These are phyloP conservation scores for Pseudogymnoascus sp. DNA, from an alignment of 2,329 filamentous ascomycete species.

Conservation along the genomic window DNA sequence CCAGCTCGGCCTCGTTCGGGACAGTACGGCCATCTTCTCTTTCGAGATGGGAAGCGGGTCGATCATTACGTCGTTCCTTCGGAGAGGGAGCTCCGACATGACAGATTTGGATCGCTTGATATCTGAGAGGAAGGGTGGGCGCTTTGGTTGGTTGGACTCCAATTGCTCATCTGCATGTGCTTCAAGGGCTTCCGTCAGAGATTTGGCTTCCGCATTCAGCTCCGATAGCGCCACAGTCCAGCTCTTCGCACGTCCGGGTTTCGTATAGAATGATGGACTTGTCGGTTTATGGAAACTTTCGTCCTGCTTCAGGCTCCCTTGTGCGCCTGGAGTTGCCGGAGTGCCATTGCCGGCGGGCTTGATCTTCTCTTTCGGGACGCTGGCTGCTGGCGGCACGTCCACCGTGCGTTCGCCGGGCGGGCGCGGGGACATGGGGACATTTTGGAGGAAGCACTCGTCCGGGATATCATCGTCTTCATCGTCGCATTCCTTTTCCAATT, in stretches of 20 bases:
- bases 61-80: conserved; percentile 65
- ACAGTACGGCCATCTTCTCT: conserved; percentile 78
- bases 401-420: conserved; percentile 47
- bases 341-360: conserved; percentile 50
- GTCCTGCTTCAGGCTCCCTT: conserved; percentile 52
- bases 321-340: conserved; percentile 49
- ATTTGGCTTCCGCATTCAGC: conserved; percentile 64
- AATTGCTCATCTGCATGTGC: conserved; percentile 64
- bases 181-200: conserved; percentile 71
- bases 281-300: neutral
- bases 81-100: conserved; percentile 54
- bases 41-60: conserved; percentile 77
- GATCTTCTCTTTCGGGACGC: conserved; percentile 22
- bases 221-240: conserved; percentile 65
- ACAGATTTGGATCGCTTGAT: conserved; percentile 54
- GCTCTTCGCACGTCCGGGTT: conserved; percentile 52
- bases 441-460: conserved; percentile 70
- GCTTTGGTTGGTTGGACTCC: conserved; percentile 27
- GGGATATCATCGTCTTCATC: conserved; percentile 74
- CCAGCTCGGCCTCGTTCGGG: conserved; percentile 75
- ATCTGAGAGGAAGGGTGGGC: conserved; percentile 27
- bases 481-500: conserved; percentile 69
- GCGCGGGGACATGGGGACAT: conserved; percentile 73
- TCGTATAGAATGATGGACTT: conserved; percentile 6
- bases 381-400: conserved; percentile 44